Conservation (phyloP, 2,329 filamentous ascomycete genomes). For the Fusarium globosum region DNA sequence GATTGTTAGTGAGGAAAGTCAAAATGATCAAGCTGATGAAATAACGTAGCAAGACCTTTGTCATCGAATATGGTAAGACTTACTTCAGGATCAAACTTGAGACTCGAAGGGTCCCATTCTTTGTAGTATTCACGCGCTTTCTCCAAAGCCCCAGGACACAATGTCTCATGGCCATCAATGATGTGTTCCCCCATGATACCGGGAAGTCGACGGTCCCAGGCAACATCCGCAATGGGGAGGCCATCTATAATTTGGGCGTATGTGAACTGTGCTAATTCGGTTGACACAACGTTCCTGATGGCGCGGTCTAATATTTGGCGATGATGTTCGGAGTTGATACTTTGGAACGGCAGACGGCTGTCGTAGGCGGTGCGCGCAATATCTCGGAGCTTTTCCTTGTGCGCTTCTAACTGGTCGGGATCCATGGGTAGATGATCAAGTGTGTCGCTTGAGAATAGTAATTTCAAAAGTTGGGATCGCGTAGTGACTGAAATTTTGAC, state of each 20-base stretch:
- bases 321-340: not conserved
- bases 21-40: too few relatives aligned
- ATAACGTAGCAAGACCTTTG: not conserved
- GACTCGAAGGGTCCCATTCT: not conserved
- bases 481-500: too few relatives aligned
- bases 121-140: not conserved
- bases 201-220: conserved; percentile 15
- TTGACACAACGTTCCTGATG: conserved; percentile 13
- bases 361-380: not conserved
- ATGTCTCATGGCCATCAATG: conserved; percentile 21
- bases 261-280: conserved; percentile 6
- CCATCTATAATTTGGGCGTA: conserved; percentile 37
- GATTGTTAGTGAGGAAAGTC: fast-evolving
- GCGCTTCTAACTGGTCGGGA: too few relatives aligned
- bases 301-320: not conserved
- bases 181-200: conserved; percentile 25
- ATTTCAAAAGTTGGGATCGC: too few relatives aligned
- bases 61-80: fast-evolving
- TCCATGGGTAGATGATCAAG: too few relatives aligned
- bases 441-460: too few relatives aligned
- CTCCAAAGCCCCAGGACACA: conserved; percentile 9
- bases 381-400: not conserved
- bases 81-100: conserved; percentile 26
- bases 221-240: conserved; percentile 14
- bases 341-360: not conserved